These are phyloP conservation scores for Wickerhamiella brachini DNA, from an alignment of 805 yeast genomes.

Conservation along the genomic window DNA sequence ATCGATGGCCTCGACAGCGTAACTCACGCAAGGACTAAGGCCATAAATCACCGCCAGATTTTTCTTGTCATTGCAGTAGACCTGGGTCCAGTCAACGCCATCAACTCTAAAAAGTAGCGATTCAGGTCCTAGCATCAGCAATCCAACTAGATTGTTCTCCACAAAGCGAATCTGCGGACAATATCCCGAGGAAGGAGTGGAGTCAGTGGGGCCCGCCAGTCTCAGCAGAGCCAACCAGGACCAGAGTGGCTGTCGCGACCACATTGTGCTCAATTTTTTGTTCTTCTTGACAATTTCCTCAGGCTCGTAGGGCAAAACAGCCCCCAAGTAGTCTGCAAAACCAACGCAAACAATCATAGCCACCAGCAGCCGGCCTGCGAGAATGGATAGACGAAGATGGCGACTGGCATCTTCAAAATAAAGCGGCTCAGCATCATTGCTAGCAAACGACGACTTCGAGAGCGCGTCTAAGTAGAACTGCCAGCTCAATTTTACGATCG, in stretches of 20 bases:
- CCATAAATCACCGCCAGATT: constrained; percentile 50
- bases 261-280: neutral
- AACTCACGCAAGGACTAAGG: constrained; percentile 48
- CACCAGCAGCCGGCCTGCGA: neutral
- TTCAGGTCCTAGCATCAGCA: constrained; percentile 14
- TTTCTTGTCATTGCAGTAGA: constrained; percentile 24
- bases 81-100: constrained; percentile 58
- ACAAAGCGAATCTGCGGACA: constrained; percentile 18
- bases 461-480: neutral
- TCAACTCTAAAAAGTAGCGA: constrained; percentile 35
- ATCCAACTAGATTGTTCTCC: constrained; percentile 21
- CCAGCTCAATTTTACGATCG: neutral
- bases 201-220: constrained; percentile 1
- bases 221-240: constrained; percentile 21
- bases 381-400: neutral
- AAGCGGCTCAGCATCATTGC: neutral
- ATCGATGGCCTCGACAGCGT: constrained; percentile 38
- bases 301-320: neutral
- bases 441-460: neutral
- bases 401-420: neutral
- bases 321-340: neutral
- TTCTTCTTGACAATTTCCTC: neutral
- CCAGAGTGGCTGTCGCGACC: constrained; percentile 17
- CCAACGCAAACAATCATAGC: neutral
- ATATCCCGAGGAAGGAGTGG: constrained; percentile 11